Conservation (phyloP, 257 asterid genomes). For the Ajuga chamaepitys region DNA sequence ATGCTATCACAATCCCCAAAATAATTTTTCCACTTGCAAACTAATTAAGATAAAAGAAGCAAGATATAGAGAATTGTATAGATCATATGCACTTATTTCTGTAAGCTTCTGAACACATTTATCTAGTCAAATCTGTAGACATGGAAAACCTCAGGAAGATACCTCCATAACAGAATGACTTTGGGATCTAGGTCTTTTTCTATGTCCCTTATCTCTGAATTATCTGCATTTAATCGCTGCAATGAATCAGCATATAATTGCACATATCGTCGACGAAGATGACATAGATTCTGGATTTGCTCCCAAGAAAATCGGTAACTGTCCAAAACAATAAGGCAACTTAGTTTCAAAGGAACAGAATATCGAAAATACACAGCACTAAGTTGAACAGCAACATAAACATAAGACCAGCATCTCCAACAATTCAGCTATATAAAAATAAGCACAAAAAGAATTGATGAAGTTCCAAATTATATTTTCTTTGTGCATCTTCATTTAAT, state of each 20-base stretch:
- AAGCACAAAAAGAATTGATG: not conserved
- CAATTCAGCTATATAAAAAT: conserved; percentile 1
- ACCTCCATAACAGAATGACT: conserved; percentile 96
- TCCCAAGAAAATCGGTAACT: conserved; percentile 94
- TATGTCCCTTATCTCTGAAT: conserved; percentile 51
- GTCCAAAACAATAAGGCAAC: conserved; percentile 17
- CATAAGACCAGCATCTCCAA: not conserved
- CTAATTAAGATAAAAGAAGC: conserved; percentile 7
- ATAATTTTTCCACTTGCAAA: too few relatives aligned
- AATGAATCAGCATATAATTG: conserved; percentile 78
- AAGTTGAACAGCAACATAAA: not conserved
- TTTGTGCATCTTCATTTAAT: conserved; percentile 1
- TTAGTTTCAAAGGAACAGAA: conserved; percentile 6
- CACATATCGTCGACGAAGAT: conserved; percentile 82
- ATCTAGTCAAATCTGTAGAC: not conserved
- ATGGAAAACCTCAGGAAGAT: conserved; percentile 17
- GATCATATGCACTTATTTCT: conserved; percentile 1
- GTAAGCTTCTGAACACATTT: not conserved
- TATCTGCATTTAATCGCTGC: conserved; percentile 53
- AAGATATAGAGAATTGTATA: conserved; percentile 1
- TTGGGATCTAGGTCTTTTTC: conserved; percentile 94
- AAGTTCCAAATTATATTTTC: not conserved
- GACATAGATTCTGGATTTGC: conserved; percentile 70
- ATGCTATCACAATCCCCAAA: too few relatives aligned
- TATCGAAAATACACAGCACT: not conserved